Evolutionary conservation across 345 rosid genomes (phyloP).

Genomic region (Triadica sebifera): DNA sequence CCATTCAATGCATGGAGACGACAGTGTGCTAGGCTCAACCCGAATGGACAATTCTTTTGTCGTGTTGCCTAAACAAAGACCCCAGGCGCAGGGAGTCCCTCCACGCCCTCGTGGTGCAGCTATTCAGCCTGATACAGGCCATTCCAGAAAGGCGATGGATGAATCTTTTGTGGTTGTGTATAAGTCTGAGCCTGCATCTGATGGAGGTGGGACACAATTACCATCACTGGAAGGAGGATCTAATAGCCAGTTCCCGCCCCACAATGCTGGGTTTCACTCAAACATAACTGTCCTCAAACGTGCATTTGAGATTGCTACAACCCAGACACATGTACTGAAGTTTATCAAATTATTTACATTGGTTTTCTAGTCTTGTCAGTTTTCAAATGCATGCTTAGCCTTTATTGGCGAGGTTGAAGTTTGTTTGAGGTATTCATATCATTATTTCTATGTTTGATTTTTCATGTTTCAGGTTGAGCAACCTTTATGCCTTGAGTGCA

Average conservation of each 20-base stretch:
- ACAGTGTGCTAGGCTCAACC: conserved; percentile 70
- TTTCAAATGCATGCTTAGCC: neutral
- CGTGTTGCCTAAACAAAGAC: conserved; percentile 71
- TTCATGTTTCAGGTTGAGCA: conserved; percentile 72
- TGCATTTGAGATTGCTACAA: conserved; percentile 84
- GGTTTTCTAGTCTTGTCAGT: neutral
- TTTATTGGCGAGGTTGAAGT: neutral
- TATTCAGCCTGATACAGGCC: conserved; percentile 53
- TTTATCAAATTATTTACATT: conserved; percentile 7
- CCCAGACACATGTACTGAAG: conserved; percentile 72
- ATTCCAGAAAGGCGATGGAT: conserved; percentile 77
- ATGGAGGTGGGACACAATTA: conserved; percentile 49
- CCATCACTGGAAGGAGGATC: conserved; percentile 57
- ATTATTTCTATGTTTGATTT: conserved; percentile 14
- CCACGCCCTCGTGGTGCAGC: conserved; percentile 59
- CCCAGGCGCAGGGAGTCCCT: conserved; percentile 62
- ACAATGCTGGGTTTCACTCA: conserved; percentile 71
- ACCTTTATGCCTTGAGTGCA: conserved; percentile 94
- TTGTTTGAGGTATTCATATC: conserved; percentile 7
- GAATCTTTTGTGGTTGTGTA: conserved; percentile 92
- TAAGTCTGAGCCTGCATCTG: conserved; percentile 76
- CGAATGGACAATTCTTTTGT: conserved; percentile 95
- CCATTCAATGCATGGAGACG: conserved; percentile 64
- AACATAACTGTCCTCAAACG: conserved; percentile 68
- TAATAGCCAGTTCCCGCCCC: conserved; percentile 59